Evolutionary conservation across 2,329 filamentous ascomycete species (phyloP).

Genomic region (Penicillium sclerotiorum): DNA sequence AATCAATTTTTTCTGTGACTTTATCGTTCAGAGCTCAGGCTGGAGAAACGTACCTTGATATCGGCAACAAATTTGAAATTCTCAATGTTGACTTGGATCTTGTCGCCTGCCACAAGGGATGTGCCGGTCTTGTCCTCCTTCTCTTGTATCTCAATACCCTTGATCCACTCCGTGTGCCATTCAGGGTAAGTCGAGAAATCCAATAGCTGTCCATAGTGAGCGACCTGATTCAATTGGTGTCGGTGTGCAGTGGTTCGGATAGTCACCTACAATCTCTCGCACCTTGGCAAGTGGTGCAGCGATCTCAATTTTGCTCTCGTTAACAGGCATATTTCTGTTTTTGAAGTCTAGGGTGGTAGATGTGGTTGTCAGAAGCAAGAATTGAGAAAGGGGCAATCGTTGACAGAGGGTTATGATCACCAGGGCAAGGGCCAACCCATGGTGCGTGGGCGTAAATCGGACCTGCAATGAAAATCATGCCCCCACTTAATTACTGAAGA

Average conservation of each 20-base stretch:
- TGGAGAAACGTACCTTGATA: slow-evolving; percentile 21
- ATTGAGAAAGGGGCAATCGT: not conserved
- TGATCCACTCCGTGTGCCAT: slow-evolving; percentile 31
- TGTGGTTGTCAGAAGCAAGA: not conserved
- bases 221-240: too few species aligned
- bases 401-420: too few species aligned
- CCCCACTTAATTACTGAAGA: too few species aligned
- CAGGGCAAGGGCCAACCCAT: too few species aligned
- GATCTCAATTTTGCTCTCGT: slow-evolving; percentile 29
- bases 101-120: slow-evolving; percentile 14
- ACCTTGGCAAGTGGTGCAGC: slow-evolving; percentile 28
- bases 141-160: slow-evolving; percentile 20
- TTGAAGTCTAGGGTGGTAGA: not conserved
- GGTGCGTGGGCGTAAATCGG: too few species aligned
- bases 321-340: slow-evolving; percentile 19
- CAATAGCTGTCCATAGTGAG: slow-evolving; percentile 20
- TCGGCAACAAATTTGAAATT: slow-evolving; percentile 22
- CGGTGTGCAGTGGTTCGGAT: too few species aligned
- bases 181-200: slow-evolving; percentile 28
- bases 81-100: slow-evolving; percentile 20
- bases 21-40: not conserved
- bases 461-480: too few species aligned
- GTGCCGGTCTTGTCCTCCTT: slow-evolving; percentile 18
- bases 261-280: slow-evolving; percentile 28
- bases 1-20: not conserved